A percentile compares a stretch with the other conserved stretches of the same genome.
Evolutionary conservation across 768 basidiomycete genomes (phyloP).

Genomic region (Mycena crocata): DNA sequence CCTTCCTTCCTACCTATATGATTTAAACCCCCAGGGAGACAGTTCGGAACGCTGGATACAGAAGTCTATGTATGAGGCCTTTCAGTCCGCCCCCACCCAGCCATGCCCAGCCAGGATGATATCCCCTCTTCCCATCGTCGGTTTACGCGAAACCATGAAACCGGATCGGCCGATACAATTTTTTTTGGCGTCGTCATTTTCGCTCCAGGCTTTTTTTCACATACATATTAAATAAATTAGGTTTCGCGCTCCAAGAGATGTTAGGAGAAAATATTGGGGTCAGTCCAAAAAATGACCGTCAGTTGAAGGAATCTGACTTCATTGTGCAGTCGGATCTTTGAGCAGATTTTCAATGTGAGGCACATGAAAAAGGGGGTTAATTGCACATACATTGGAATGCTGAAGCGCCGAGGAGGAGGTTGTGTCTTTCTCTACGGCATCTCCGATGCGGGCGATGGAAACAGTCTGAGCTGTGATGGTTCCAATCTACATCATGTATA

Average conservation of each 20-base stretch:
- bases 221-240: constrained; percentile 11
- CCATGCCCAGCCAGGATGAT: no score
- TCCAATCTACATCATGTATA: background rate
- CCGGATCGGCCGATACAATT: no score
- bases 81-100: no score
- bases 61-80: no score
- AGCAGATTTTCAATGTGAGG: background rate
- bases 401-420: background rate
- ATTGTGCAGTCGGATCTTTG: background rate
- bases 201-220: no score
- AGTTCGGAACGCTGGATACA: no score
- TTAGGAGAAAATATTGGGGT: constrained; percentile 14
- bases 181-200: no score
- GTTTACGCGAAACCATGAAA: no score
- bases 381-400: background rate
- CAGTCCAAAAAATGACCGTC: constrained; percentile 22
- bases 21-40: no score
- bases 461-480: background rate
- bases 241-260: background rate
- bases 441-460: constrained; percentile 4
- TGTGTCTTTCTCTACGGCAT: background rate
- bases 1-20: no score
- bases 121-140: no score
- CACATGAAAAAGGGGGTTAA: background rate
- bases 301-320: constrained; percentile 11